Evolutionary conservation across 2,329 filamentous ascomycete species (phyloP).

Genomic region (Mariannaea sp.): DNA sequence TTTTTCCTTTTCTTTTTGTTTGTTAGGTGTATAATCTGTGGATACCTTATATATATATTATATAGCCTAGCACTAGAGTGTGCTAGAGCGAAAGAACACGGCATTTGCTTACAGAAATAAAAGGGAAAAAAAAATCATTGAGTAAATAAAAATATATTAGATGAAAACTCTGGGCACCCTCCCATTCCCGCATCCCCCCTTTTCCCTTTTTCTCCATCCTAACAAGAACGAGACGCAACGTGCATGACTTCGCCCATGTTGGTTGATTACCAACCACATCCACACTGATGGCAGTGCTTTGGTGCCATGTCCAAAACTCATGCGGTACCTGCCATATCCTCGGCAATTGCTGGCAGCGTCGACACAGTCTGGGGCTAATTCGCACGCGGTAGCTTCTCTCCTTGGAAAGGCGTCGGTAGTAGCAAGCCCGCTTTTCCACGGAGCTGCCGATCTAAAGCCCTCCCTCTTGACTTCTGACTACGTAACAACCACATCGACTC

Average conservation of each 20-base stretch:
- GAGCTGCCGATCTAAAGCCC: neutral
- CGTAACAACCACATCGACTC: too few species aligned
- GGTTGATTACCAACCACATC: neutral
- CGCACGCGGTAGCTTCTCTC: neutral
- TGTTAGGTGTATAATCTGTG: too few species aligned
- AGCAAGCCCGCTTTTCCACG: conserved; percentile 9
- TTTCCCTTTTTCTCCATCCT: neutral
- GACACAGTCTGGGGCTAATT: neutral
- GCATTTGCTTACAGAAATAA: neutral
- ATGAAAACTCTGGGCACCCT: too few species aligned
- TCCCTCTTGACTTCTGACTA: neutral
- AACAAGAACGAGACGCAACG: too few species aligned
- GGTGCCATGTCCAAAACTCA: neutral
- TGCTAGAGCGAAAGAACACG: neutral
- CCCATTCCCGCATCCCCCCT: too few species aligned
- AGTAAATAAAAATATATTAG: too few species aligned
- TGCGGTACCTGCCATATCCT: too few species aligned
- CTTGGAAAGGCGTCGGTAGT: neutral
- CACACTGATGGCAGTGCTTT: too few species aligned
- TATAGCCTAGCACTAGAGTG: too few species aligned
- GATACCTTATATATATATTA: too few species aligned
- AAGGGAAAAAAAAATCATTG: neutral
- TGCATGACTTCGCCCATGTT: too few species aligned
- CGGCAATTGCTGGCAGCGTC: neutral
- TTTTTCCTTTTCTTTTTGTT: neutral